Evolutionary conservation across 495 filamentous ascomycete genomes (phyloP).

Genomic region (Bacidia gigantensis): DNA sequence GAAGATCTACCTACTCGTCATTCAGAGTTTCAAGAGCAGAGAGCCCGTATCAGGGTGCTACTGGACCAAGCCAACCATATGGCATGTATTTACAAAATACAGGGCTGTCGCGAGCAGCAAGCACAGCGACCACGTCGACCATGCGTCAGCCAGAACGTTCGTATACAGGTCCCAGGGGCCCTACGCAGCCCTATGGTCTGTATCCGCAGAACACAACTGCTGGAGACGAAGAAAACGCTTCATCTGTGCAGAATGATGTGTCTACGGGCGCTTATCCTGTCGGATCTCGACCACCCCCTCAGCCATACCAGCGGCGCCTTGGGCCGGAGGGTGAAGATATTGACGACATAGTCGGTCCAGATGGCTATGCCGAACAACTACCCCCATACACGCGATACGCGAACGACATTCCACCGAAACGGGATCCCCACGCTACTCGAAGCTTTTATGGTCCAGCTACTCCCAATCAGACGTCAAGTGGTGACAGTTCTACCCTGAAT

Average conservation of each 20-base stretch:
- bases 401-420: constrained; percentile 30
- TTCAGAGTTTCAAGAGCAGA: constrained; percentile 27
- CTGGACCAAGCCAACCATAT: constrained; percentile 42
- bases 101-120: constrained; percentile 45
- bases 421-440: neutral
- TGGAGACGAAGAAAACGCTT: constrained; percentile 32
- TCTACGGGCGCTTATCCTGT: neutral
- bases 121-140: constrained; percentile 49
- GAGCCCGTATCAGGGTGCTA: constrained; percentile 41
- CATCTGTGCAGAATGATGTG: constrained; percentile 35
- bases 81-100: constrained; percentile 40
- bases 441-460: neutral
- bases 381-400: constrained; percentile 81
- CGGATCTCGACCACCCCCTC: constrained; percentile 55
- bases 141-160: constrained; percentile 42
- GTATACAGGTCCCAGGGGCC: constrained; percentile 48
- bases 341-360: constrained; percentile 74
- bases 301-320: constrained; percentile 52
- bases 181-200: constrained; percentile 79
- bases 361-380: constrained; percentile 79
- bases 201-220: constrained; percentile 61
- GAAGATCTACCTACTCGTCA: constrained; percentile 14
- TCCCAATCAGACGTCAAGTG: neutral
- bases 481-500: too few relatives aligned
- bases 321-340: constrained; percentile 74